Evolutionary conservation across 2,329 filamentous ascomycete species (phyloP).

Genomic region (Aspergillus brasiliensis): DNA sequence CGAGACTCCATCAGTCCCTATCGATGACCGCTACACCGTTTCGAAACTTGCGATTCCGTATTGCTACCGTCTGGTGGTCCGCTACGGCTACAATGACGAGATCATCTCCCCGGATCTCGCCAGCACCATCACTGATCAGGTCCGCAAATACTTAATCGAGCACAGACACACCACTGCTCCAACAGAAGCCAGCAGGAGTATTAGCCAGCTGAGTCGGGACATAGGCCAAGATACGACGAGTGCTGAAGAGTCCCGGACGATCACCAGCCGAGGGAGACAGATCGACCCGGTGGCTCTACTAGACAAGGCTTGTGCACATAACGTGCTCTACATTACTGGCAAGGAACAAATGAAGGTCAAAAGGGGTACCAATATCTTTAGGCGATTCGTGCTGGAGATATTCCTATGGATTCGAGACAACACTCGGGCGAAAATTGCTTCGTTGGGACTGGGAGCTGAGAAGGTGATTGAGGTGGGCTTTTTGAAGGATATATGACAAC

Average conservation of each 20-base stretch:
- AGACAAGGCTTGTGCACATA: slow-evolving; percentile 13
- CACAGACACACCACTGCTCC: not conserved
- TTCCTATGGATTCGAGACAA: slow-evolving; percentile 45
- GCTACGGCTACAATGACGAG: slow-evolving; percentile 73
- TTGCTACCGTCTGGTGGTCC: slow-evolving; percentile 69
- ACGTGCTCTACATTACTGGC: slow-evolving; percentile 52
- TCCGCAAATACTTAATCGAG: slow-evolving; percentile 54
- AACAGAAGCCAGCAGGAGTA: not conserved
- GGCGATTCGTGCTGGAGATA: slow-evolving; percentile 30
- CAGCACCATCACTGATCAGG: slow-evolving; percentile 60
- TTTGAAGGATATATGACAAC: slow-evolving; percentile 34
- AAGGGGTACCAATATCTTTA: slow-evolving; percentile 27
- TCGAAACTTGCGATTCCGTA: slow-evolving; percentile 53
- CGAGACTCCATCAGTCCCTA: slow-evolving; percentile 58
- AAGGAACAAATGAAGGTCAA: slow-evolving; percentile 44
- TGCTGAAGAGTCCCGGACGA: not conserved
- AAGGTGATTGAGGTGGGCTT: slow-evolving; percentile 46
- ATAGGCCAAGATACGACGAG: not conserved
- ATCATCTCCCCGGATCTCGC: slow-evolving; percentile 67
- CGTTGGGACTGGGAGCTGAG: slow-evolving; percentile 40
- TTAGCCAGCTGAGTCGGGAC: slow-evolving; percentile 3
- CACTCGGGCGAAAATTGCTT: slow-evolving; percentile 41
- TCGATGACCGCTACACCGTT: slow-evolving; percentile 51
- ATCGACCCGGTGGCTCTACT: slow-evolving; percentile 6
- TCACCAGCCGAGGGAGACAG: not conserved